Evolutionary conservation across 164 flowering plant genomes (phyloP).

Genomic region (Tetracentron sinense): DNA sequence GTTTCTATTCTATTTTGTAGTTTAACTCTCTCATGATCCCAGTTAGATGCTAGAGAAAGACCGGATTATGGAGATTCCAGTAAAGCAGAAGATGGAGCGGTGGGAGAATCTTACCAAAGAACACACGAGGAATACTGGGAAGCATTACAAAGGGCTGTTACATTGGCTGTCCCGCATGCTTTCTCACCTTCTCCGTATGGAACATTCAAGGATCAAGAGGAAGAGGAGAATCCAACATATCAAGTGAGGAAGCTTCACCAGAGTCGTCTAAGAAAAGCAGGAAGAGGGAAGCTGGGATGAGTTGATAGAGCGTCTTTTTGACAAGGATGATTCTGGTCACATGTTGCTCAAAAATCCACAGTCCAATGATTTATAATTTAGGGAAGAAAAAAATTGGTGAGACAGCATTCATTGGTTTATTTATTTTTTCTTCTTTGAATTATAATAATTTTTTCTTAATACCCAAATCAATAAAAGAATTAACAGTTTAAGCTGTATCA

Average conservation of each 20-base stretch:
- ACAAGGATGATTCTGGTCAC: slow-evolving; percentile 41
- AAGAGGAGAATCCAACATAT: slow-evolving; percentile 28
- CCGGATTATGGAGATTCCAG: slow-evolving; percentile 62
- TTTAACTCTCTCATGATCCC: slow-evolving; percentile 10
- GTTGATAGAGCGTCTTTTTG: slow-evolving; percentile 60
- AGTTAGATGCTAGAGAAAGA: slow-evolving; percentile 76
- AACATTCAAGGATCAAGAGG: slow-evolving; percentile 47
- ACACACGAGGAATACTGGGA: slow-evolving; percentile 69
- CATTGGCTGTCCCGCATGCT: slow-evolving; percentile 63
- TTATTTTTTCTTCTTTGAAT: too few species aligned
- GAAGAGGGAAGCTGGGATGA: slow-evolving; percentile 66
- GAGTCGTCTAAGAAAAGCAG: slow-evolving; percentile 35
- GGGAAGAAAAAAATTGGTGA: too few species aligned
- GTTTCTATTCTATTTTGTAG: background rate
- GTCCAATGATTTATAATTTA: too few species aligned
- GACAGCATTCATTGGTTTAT: too few species aligned
- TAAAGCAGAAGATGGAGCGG: slow-evolving; percentile 72
- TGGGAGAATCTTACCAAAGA: slow-evolving; percentile 58
- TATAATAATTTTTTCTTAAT: too few species aligned
- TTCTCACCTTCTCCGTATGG: slow-evolving; percentile 72
- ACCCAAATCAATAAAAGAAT: too few species aligned
- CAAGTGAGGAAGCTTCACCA: slow-evolving; percentile 26
- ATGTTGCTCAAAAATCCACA: background rate
- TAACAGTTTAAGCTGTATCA: too few species aligned
- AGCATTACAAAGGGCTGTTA: slow-evolving; percentile 76